Evolutionary conservation across 805 yeast genomes (phyloP).

Genomic region (Candida takata): DNA sequence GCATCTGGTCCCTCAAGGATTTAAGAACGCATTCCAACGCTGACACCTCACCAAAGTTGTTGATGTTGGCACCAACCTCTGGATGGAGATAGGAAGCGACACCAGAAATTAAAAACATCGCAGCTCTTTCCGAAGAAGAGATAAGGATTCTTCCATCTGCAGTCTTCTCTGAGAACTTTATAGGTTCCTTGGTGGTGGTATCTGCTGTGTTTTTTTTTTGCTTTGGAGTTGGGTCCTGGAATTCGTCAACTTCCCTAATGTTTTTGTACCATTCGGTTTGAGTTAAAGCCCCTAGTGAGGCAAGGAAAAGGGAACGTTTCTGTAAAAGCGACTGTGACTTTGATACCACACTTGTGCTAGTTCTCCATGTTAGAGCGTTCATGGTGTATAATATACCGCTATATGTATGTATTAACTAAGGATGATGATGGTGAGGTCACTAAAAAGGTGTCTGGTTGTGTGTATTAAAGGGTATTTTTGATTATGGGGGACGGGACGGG

Average conservation of each 20-base stretch:
- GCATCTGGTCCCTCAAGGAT: conserved; percentile 63
- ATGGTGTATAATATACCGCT: no score
- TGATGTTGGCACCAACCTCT: conserved; percentile 66
- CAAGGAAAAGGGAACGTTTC: conserved; percentile 10
- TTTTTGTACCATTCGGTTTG: conserved; percentile 30
- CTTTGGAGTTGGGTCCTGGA: conserved; percentile 34
- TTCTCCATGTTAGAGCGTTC: no score
- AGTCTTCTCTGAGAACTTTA: no score
- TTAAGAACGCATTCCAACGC: conserved; percentile 65
- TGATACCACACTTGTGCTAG: no score
- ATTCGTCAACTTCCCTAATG: conserved; percentile 49
- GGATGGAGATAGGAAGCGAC: conserved; percentile 74
- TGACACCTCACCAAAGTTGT: conserved; percentile 85
- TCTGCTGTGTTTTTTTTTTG: no score
- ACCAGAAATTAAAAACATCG: conserved; percentile 68
- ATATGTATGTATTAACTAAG: no score
- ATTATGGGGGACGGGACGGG: no score
- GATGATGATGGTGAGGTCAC: no score
- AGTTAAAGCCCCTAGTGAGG: conserved; percentile 17
- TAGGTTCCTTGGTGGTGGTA: no score
- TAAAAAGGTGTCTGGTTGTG: no score
- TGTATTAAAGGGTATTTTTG: no score
- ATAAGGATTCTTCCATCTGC: conserved; percentile 71
- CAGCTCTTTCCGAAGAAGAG: conserved; percentile 48
- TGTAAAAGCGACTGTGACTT: no score